Conservation (phyloP, 768 basidiomycete species). For the Suillus tomentosus region DNA sequence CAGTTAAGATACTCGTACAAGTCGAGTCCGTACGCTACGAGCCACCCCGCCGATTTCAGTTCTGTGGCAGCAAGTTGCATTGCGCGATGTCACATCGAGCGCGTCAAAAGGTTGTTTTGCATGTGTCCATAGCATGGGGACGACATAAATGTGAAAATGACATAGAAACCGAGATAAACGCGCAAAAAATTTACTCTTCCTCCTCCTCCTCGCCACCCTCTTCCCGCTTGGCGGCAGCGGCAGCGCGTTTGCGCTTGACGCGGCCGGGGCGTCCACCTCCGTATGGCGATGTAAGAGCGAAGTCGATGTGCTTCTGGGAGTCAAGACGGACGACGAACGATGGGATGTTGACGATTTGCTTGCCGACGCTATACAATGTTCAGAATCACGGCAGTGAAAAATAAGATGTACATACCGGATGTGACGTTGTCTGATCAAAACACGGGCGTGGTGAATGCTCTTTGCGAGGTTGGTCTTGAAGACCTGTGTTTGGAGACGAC, state of each 20-base stretch:
- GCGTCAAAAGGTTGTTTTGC: constrained; percentile 27
- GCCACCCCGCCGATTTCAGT: not conserved
- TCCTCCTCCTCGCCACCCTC: constrained; percentile 90
- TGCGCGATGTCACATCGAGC: constrained; percentile 13
- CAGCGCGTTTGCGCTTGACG: constrained; percentile 98
- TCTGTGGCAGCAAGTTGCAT: not conserved
- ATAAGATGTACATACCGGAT: constrained; percentile 69
- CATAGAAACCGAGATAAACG: constrained; percentile 31
- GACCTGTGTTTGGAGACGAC: constrained; percentile 97
- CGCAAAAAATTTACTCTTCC: constrained; percentile 62
- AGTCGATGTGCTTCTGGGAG: constrained; percentile 99
- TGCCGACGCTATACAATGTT: constrained; percentile 76
- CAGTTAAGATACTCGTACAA: not conserved
- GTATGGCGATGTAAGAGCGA: constrained; percentile 93
- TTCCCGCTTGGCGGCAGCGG: constrained; percentile 88
- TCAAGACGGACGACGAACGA: constrained; percentile 99
- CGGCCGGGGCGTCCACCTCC: constrained; percentile 94
- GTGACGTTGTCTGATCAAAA: constrained; percentile 96
- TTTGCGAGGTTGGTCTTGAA: constrained; percentile 99
- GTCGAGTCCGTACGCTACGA: not conserved
- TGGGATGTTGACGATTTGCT: constrained; percentile 98
- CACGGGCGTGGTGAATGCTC: constrained; percentile 97
- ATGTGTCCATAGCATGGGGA: constrained; percentile 35
- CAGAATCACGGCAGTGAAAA: constrained; percentile 2
- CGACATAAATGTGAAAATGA: constrained; percentile 27